A percentile compares a stretch with the other conserved stretches of the same genome.
Conservation (phyloP, 202 grass and related monocot species). For the Bolboschoenoplectus hybrid region DNA sequence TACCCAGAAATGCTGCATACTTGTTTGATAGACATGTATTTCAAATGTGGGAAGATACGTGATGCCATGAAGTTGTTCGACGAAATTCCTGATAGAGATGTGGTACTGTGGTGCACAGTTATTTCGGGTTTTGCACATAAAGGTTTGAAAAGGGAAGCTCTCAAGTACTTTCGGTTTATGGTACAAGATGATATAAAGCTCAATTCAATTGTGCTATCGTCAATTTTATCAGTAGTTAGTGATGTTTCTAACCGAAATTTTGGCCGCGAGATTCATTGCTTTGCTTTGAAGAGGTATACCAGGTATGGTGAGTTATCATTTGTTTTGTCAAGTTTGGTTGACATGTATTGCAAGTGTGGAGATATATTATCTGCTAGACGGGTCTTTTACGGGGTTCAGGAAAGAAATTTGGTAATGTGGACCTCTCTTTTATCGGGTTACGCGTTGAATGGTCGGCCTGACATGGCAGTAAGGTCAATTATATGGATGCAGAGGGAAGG, state of each 20-base stretch:
- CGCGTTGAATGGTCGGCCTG: conserved; percentile 70
- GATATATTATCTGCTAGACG: conserved; percentile 74
- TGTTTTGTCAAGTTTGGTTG: conserved; percentile 69
- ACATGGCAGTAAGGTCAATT: conserved; percentile 78
- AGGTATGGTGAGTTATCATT: conserved; percentile 55
- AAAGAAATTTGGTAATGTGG: conserved; percentile 78
- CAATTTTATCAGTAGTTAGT: conserved; percentile 61
- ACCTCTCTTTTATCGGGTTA: conserved; percentile 88
- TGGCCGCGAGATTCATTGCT: conserved; percentile 80
- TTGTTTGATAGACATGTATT: conserved; percentile 83
- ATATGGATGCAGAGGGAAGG: conserved; percentile 96
- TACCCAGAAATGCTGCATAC: conserved; percentile 64
- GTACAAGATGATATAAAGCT: conserved; percentile 59
- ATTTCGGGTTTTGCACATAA: conserved; percentile 81
- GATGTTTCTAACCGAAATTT: conserved; percentile 58
- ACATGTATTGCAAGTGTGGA: conserved; percentile 95
- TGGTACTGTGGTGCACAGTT: conserved; percentile 71
- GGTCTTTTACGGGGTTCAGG: conserved; percentile 72
- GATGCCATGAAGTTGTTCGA: conserved; percentile 81
- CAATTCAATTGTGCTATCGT: conserved; percentile 73
- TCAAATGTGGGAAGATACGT: conserved; percentile 73
- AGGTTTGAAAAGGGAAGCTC: conserved; percentile 69
- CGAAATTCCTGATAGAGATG: conserved; percentile 78
- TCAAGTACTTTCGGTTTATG: conserved; percentile 85
- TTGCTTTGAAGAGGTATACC: conserved; percentile 66